These are phyloP conservation scores for Bidens hawaiensis DNA, from an alignment of 140 eudicot species.

Conservation along the genomic window DNA sequence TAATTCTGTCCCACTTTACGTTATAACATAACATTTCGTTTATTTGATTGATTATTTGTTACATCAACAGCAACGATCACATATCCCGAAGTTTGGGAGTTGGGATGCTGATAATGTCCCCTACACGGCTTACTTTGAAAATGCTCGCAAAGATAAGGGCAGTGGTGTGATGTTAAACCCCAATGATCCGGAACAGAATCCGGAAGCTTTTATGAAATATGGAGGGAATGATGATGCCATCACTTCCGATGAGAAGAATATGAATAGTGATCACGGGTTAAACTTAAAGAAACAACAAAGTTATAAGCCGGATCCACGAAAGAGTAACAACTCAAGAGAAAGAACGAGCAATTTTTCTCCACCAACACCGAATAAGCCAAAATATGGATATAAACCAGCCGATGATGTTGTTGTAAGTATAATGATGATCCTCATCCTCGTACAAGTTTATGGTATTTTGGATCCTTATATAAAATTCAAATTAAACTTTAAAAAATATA, in stretches of 20 bases:
- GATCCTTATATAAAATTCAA: not conserved
- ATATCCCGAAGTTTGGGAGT: constrained; percentile 74
- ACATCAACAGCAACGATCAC: constrained; percentile 43
- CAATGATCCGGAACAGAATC: constrained; percentile 71
- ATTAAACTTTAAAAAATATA: not conserved
- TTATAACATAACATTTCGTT: not conserved
- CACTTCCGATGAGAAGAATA: not conserved
- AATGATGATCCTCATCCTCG: not conserved
- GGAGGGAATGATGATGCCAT: constrained; percentile 13
- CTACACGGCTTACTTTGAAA: constrained; percentile 69
- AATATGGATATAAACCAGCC: constrained; percentile 36
- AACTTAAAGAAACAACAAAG: constrained; percentile 29
- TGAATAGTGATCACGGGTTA: constrained; percentile 31
- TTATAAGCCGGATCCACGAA: constrained; percentile 18
- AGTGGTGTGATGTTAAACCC: constrained; percentile 49
- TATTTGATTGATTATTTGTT: constrained; percentile 10
- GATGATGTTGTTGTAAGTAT: constrained; percentile 54
- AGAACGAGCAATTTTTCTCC: constrained; percentile 26
- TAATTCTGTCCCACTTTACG: not conserved
- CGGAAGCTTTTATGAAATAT: constrained; percentile 51
- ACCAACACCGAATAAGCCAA: constrained; percentile 35
- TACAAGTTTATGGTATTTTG: not conserved
- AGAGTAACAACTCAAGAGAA: constrained; percentile 22
- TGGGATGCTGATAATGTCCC: constrained; percentile 83
- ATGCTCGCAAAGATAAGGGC: constrained; percentile 56